Percentiles rank a stretch among this genome's conserved stretches.
These are phyloP conservation scores for Massariosphaeria phaeospora DNA, from an alignment of 495 filamentous ascomycete species.

Conservation along the genomic window DNA sequence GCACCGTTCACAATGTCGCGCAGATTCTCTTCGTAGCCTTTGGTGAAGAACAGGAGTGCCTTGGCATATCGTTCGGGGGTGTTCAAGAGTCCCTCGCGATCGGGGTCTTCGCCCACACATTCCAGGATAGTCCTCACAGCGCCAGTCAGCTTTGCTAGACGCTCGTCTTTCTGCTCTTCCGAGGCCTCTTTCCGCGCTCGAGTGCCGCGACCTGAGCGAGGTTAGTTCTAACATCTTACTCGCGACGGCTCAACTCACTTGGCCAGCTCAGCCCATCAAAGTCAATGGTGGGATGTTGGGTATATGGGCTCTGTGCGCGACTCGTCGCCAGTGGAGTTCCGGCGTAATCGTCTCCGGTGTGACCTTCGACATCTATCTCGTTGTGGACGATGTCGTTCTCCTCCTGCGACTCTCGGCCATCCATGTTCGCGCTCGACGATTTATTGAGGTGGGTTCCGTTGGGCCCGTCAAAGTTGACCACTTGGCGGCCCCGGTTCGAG, in stretches of 20 bases:
- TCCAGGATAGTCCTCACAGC: conserved; percentile 89
- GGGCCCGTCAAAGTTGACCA: conserved; percentile 23
- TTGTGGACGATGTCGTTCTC: conserved; percentile 1
- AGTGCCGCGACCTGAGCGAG: conserved; percentile 64
- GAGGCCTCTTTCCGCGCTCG: conserved; percentile 74
- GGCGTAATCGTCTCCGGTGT: conserved; percentile 59
- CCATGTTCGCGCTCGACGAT: conserved; percentile 2
- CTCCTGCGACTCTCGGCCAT: conserved; percentile 6
- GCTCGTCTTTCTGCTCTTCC: conserved; percentile 62
- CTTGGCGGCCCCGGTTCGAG: conserved; percentile 25
- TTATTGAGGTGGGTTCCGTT: conserved; percentile 20
- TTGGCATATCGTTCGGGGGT: conserved; percentile 92
- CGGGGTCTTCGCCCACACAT: conserved; percentile 92
- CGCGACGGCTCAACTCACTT: conserved; percentile 45
- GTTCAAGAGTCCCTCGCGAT: conserved; percentile 78
- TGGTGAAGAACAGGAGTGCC: conserved; percentile 98
- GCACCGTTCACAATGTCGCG: conserved; percentile 88
- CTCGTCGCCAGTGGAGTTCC: conserved; percentile 48
- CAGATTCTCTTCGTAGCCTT: conserved; percentile 96
- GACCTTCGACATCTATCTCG: conserved; percentile 48
- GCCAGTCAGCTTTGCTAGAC: conserved; percentile 72
- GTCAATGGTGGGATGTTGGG: conserved; percentile 64
- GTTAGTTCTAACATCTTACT: conserved; percentile 9
- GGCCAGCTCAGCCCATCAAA: conserved; percentile 72
- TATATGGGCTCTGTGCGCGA: conserved; percentile 56